Evolutionary conservation across 495 filamentous ascomycete genomes (phyloP), one percentile per base, ranked within the genome.

Genomic region (Aspergillus diversus): DNA sequence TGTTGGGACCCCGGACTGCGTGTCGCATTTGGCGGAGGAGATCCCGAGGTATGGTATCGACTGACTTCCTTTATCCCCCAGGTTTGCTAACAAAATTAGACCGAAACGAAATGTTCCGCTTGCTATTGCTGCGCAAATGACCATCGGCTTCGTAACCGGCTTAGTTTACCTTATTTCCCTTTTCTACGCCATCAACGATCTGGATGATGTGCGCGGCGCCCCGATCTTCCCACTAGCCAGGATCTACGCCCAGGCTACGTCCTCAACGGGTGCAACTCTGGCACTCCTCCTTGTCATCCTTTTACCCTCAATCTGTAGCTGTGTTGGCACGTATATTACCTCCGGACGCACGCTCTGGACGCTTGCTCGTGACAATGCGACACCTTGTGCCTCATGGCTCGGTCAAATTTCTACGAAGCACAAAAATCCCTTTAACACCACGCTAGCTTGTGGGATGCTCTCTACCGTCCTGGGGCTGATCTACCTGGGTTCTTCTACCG

Each of bases 21-120:
- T 90, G 11, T 85, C 89, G 5, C 92, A 96, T 71, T 81, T 96
- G 63, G 88, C 92, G 3, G 92, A 96, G 73, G 92, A 96, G 72
- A 79, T 96, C n/a, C 90, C 91, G 0, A 78, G 86, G 62, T 89
- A 33, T 79, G 74, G 50, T 75, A 17, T 2, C 33, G 16, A 5
- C 31, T 12, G 0, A 4, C 39, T 12, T 11, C 0, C 39, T 13
- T 15, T 5, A 0, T 15, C 7, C 5, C 11, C 17, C 32, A 1
- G 9, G 7, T 53, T 5, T 8, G 0, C 42, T 34, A 9, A 48
- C 21, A 33, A 42, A 49, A 56, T 15, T 50, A 74, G 75, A n/a
- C 79, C 80, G 0, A 79, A 77, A 57, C 71, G 72, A 7, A 82
- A 82, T 60, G 72, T 85, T 17, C 83, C 83, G 39, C 83, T 80